These are phyloP conservation scores for Obelidium mucronatum DNA, from an alignment of 192 early-diverging fungal species.

Conservation along the genomic window DNA sequence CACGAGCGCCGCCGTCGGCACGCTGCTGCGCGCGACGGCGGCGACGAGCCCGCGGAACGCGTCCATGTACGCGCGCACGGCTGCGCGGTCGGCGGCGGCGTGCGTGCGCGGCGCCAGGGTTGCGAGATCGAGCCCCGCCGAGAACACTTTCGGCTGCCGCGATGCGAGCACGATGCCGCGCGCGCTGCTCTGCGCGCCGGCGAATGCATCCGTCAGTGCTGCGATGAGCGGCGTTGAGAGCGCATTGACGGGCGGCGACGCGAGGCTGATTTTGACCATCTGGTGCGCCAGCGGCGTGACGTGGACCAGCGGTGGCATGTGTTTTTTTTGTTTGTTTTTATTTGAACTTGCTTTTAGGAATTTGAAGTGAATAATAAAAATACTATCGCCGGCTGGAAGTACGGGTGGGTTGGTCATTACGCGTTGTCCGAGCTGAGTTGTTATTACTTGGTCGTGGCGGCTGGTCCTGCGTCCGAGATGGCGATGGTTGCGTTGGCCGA, in stretches of 20 bases:
- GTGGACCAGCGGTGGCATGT: too few relatives aligned
- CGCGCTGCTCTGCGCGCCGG: slow-evolving; percentile 3
- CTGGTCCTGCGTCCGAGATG: too few relatives aligned
- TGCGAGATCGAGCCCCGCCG: slow-evolving; percentile 34
- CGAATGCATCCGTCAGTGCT: not conserved
- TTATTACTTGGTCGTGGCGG: too few relatives aligned
- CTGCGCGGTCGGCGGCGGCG: not conserved
- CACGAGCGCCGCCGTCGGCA: slow-evolving; percentile 41
- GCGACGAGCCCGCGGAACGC: slow-evolving; percentile 35
- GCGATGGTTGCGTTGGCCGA: too few relatives aligned
- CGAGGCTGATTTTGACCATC: slow-evolving; percentile 2
- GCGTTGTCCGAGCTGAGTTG: too few relatives aligned
- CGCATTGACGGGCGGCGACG: slow-evolving; percentile 35
- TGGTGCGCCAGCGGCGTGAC: too few relatives aligned
- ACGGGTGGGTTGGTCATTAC: not conserved
- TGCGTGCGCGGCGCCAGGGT: not conserved
- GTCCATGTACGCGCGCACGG: slow-evolving; percentile 28
- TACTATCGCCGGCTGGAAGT: not conserved
- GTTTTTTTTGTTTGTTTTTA: not conserved
- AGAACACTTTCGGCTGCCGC: slow-evolving; percentile 25
- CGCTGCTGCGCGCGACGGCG: slow-evolving; percentile 20
- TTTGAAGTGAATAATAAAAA: not conserved
- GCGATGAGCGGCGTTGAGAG: slow-evolving; percentile 14
- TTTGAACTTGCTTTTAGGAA: not conserved
- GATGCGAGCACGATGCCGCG: slow-evolving; percentile 33